Percentiles rank a stretch among this genome's conserved stretches.
Conservation (phyloP, 1,284 basidiomycete species). For the Austroboletus novae-zelandiae region DNA sequence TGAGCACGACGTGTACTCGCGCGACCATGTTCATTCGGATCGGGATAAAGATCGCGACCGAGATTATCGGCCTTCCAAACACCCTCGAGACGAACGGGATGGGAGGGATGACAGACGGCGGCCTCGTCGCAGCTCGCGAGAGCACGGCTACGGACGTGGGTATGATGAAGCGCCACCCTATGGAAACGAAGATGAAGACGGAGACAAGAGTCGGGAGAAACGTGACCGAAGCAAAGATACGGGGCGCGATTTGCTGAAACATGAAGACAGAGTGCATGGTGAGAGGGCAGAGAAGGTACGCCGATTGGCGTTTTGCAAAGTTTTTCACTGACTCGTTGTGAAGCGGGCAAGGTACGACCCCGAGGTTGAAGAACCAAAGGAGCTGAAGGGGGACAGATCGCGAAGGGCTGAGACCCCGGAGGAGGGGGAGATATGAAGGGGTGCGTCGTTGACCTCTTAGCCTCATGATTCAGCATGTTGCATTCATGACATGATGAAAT, state of each 20-base stretch:
- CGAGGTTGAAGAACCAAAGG: conserved; percentile 38
- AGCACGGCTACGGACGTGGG: conserved; percentile 32
- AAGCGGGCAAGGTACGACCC: conserved; percentile 58
- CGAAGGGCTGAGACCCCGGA: conserved; percentile 66
- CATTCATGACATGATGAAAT: not conserved
- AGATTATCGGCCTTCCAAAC: conserved; percentile 40
- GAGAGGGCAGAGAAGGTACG: conserved; percentile 67
- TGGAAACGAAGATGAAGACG: conserved; percentile 36
- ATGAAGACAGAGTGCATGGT: conserved; percentile 42
- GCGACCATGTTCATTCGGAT: conserved; percentile 30
- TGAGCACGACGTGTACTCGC: conserved; percentile 40
- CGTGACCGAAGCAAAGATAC: conserved; percentile 54
- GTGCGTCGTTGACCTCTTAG: conserved; percentile 1
- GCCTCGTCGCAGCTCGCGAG: conserved; percentile 34
- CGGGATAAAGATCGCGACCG: conserved; percentile 49
- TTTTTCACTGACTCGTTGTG: conserved; percentile 5
- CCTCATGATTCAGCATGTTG: conserved; percentile 1
- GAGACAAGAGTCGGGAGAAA: conserved; percentile 37
- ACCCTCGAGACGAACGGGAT: conserved; percentile 49
- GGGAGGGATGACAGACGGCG: conserved; percentile 44
- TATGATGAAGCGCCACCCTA: conserved; percentile 41
- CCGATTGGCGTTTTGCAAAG: conserved; percentile 1
- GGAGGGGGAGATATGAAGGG: conserved; percentile 71
- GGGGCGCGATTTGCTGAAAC: conserved; percentile 28
- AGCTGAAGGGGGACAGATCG: conserved; percentile 39